These are phyloP conservation scores for Colletotrichum eleusines DNA, from an alignment of 2,329 filamentous ascomycete genomes.

Conservation along the genomic window DNA sequence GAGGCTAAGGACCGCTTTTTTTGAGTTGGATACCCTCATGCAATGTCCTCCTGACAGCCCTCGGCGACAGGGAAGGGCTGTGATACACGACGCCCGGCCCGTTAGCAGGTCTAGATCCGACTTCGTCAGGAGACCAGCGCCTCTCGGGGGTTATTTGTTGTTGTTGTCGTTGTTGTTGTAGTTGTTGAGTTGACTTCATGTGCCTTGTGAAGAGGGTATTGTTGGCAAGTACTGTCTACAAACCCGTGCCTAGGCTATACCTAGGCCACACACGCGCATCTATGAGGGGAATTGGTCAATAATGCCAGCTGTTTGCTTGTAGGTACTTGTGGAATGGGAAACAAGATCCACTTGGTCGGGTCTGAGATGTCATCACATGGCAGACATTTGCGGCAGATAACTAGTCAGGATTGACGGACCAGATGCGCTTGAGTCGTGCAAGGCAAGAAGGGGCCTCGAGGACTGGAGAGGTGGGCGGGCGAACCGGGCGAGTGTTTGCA, in stretches of 20 bases:
- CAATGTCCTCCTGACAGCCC: slow-evolving; percentile 34
- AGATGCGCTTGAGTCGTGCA: slow-evolving; percentile 33
- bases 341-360: slow-evolving; percentile 38
- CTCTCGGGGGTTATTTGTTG: too few species aligned
- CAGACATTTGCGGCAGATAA: slow-evolving; percentile 26
- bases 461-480: background rate
- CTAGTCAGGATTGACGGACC: slow-evolving; percentile 33
- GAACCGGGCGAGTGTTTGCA: slow-evolving; percentile 5
- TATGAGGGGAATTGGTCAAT: background rate
- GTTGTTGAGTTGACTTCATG: background rate
- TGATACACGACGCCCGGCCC: slow-evolving; percentile 26
- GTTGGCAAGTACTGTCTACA: background rate
- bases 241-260: background rate
- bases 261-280: background rate
- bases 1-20: slow-evolving; percentile 20
- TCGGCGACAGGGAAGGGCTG: slow-evolving; percentile 19
- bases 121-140: slow-evolving; percentile 5
- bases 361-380: slow-evolving; percentile 42
- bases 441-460: background rate
- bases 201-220: slow-evolving; percentile 4
- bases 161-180: too few species aligned
- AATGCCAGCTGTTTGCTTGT: slow-evolving; percentile 5
- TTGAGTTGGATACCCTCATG: slow-evolving; percentile 23
- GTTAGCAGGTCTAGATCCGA: slow-evolving; percentile 20
- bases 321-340: slow-evolving; percentile 20